Evolutionary conservation across 2,329 filamentous ascomycete species (phyloP), one percentile per base, ranked within the genome.

Genomic region (Penicillium sp.): DNA sequence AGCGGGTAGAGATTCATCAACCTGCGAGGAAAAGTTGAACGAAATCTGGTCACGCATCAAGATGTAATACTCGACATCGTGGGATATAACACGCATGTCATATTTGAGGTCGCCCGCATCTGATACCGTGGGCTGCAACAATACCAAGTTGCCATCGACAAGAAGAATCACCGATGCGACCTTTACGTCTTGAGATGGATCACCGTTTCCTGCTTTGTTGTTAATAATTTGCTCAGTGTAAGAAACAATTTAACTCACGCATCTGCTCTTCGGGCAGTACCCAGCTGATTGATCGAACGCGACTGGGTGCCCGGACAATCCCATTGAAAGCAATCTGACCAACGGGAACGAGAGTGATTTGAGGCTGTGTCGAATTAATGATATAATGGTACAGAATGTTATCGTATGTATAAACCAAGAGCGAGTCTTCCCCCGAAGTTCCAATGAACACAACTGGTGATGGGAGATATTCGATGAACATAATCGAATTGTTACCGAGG

Each of bases 311-410:
- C 65, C 94, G 82, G 41, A 99, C 92, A 59, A 99, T 97, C 43
- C 94, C 94, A 71, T 99, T 90, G 65, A 99, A 94, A 12, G 91
- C 93, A 67, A 99, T 99, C 71, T 97, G 94, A 10, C 95, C 94
- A n/a, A 97, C 92, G 69, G 96, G 91, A 7, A 96, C 84, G 30
- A 97, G 82, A 41, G 86, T 87, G 33, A 96, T 83, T 22, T 86
- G 86, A n/a, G 83, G 80, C 22, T 85, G 81, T 0, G 86, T 83
- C 0, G 89, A 86, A 59, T 81, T 83, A 61, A 99, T 93, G 57
- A 99, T 86, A 71, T 91, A 99, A 71, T 99, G 94, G 69, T 97
- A 94, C 16, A 99, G 82, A 11, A 95, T 83, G 71, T 99, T 99
- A 70, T 97, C 93, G 71, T 96, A 92, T 0, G 94, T 99, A 73